Base-by-base conservation (phyloP, 495 filamentous ascomycete species). In the Xylaria venustula region DNA sequence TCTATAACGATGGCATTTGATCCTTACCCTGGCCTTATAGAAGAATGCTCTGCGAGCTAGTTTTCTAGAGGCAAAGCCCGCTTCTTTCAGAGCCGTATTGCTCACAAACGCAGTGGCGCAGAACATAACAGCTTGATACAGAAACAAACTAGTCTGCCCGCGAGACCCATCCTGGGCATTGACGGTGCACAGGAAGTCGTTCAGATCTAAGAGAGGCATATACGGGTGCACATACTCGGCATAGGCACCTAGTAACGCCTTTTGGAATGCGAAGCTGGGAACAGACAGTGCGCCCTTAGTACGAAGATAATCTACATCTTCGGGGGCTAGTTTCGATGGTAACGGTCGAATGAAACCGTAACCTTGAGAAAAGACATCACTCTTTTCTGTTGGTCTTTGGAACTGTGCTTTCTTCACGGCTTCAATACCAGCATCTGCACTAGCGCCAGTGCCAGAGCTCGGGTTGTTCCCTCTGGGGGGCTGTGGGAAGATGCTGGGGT, bases 121-220 rank as follows among this genome's bases (percentile, higher is more conserved):
- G 67, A 92, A 93, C 90, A 92, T 91, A 45, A 92, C 86, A 20
- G 88, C 87, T 69, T 92, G 89, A 71, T 91, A 92, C 7, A 92
- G 75, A 56, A 95, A 80, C 61, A 96, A 73, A 73, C 91, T 93
- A 65, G 90, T 72, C 66, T 79, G 85, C 30, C 87, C 89, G 54
- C 83, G 78, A 22, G 79, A 77, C 20, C 87, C 88, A 69, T 90
- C 87, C 48, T 82, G 81, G 55, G 80, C 75, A 37, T 85, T 83
- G 55, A 92, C 81, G 44, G 83, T 84, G 61, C 79, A 72, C 25
- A 94, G 69, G 68, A 93, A 91, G 41, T 90, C 84, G 60, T 88
- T 83, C 60, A 91, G 72, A 62, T 96, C 90, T 49, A 96, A 66
- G 25, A 93, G 76, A n/a, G 91, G 91, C 90, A 94, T 93, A 71